Conservation (phyloP, 202 grass and related monocot genomes). For the Zoysia matrella region DNA sequence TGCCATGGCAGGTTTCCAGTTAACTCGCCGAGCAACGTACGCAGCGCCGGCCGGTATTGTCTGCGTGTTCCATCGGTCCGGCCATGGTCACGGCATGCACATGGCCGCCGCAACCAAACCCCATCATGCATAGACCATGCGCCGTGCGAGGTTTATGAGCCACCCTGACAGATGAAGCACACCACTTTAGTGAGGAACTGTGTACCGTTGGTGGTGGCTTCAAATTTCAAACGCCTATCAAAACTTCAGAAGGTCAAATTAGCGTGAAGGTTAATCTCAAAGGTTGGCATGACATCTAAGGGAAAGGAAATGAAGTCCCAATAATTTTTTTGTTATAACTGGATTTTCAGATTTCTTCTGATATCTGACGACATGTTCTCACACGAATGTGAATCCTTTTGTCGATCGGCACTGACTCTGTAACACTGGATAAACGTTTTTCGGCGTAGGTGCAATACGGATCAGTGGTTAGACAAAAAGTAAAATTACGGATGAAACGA, state of each 20-base stretch:
- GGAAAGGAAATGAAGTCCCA: too few relatives aligned
- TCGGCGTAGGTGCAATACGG: not conserved
- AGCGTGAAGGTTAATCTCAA: not conserved
- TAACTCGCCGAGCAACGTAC: not conserved
- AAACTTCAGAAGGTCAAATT: not conserved
- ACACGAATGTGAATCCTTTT: not conserved
- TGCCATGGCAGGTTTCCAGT: not conserved
- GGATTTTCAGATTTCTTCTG: not conserved
- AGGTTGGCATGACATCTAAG: too few relatives aligned
- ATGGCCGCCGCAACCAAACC: constrained; percentile 44
- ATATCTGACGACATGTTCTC: too few relatives aligned
- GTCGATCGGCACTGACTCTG: not conserved
- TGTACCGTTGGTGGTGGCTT: not conserved
- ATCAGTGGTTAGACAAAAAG: not conserved
- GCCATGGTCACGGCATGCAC: constrained; percentile 42
- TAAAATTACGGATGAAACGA: constrained; percentile 28
- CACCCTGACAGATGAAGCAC: constrained; percentile 57
- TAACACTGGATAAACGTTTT: not conserved
- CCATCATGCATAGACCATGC: constrained; percentile 41
- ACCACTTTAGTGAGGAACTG: constrained; percentile 42
- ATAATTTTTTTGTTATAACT: not conserved
- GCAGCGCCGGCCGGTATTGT: not conserved
- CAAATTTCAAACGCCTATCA: constrained; percentile 16
- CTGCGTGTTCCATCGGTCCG: constrained; percentile 32
- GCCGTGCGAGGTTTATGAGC: constrained; percentile 46